Evolutionary conservation across 2,329 filamentous ascomycete genomes (phyloP).

Genomic region (Didymella arachidicola): DNA sequence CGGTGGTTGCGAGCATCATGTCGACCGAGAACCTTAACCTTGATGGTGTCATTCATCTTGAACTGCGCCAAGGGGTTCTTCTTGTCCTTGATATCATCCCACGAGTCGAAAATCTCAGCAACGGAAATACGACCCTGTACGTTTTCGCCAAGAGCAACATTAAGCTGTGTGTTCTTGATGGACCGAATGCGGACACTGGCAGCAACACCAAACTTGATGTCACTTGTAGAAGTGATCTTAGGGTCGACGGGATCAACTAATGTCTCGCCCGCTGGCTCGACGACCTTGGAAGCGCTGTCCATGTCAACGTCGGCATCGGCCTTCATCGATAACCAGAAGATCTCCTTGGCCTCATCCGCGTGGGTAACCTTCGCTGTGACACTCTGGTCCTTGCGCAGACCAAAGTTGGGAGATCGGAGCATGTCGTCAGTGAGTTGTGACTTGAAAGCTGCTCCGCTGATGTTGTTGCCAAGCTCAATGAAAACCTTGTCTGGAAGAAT

Average conservation of each 20-base stretch:
- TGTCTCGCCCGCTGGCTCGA: constrained; percentile 47
- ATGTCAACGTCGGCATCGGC: constrained; percentile 56
- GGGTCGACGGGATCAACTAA: constrained; percentile 70
- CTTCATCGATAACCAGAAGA: constrained; percentile 72
- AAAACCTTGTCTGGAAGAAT: constrained; percentile 83
- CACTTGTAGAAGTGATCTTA: constrained; percentile 69
- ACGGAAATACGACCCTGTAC: constrained; percentile 92
- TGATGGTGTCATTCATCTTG: constrained; percentile 72
- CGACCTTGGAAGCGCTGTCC: constrained; percentile 31
- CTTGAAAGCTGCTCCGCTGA: constrained; percentile 82
- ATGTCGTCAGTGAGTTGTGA: constrained; percentile 76
- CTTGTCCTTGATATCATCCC: constrained; percentile 83
- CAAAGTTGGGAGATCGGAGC: constrained; percentile 75
- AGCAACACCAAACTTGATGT: constrained; percentile 75
- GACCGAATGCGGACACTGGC: constrained; percentile 82
- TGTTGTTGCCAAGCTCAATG: constrained; percentile 81
- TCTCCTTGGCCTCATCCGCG: constrained; percentile 72
- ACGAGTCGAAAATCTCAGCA: constrained; percentile 87
- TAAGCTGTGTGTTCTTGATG: constrained; percentile 89
- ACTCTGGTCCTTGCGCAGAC: constrained; percentile 78
- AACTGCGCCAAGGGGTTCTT: constrained; percentile 83
- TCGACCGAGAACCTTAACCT: constrained; percentile 81
- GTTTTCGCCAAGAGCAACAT: constrained; percentile 86
- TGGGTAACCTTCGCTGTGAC: constrained; percentile 75
- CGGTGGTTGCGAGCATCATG: constrained; percentile 90